Evolutionary conservation across 345 rosid species (phyloP).

Genomic region (Eucalyptus virginea): DNA sequence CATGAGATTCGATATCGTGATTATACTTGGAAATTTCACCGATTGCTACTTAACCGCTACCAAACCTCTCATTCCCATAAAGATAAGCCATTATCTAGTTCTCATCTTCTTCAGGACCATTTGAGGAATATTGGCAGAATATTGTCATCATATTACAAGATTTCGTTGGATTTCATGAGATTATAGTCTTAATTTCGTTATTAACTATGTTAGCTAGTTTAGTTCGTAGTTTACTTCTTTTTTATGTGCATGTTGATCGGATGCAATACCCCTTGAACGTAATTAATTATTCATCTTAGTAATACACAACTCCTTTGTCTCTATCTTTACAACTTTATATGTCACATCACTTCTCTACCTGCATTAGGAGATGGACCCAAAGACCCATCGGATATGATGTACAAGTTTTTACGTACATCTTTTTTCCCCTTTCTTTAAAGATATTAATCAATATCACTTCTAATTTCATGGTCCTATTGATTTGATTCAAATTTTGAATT

Average conservation of each 20-base stretch:
- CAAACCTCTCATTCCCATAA: too few species aligned
- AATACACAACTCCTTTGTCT: not conserved
- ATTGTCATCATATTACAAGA: too few species aligned
- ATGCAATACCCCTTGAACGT: not conserved
- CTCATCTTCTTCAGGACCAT: not conserved
- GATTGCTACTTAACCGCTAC: too few species aligned
- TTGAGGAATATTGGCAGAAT: not conserved
- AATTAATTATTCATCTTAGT: too few species aligned
- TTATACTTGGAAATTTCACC: too few species aligned
- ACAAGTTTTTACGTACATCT: not conserved
- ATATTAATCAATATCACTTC: too few species aligned
- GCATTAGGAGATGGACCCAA: too few species aligned
- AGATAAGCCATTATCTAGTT: too few species aligned
- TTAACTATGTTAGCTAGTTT: not conserved
- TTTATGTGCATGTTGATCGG: not conserved
- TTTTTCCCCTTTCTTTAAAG: not conserved
- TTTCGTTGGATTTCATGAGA: too few species aligned
- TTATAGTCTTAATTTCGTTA: not conserved
- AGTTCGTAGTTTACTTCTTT: not conserved
- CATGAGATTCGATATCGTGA: not conserved
- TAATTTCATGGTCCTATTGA: not conserved
- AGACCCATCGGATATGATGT: not conserved
- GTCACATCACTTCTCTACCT: not conserved
- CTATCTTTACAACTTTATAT: not conserved
- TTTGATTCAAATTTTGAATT: not conserved